Evolutionary conservation across 805 yeast genomes (phyloP), one percentile per base, ranked within the genome.

Genomic region (Zygosaccharomyces siamensis): DNA sequence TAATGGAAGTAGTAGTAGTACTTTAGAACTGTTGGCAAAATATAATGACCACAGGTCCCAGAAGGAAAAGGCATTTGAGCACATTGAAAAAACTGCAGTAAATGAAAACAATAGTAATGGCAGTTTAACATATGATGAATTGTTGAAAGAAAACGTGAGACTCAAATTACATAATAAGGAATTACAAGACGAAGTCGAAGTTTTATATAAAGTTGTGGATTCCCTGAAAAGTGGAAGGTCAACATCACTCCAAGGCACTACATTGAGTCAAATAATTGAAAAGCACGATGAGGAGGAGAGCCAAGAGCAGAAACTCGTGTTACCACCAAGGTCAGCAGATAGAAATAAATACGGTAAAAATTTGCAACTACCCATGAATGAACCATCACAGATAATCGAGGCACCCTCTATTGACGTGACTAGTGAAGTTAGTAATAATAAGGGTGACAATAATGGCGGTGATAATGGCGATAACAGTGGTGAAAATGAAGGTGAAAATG

Each of bases 281-380:
- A 31, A 38, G 26, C 32, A 42, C 14, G 39, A 45, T 18, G 40
- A 43, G 11, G 46, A 46, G 20, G 43, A 42, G 14, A 40, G 26
- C 7, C 21, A 31, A 16, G 41, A 45, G 44, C 56, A 48, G 37
- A 51, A 44, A 21, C 36, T 64, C 5, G 55, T 50, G 4, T 56
- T 65, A 14, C 76, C 76, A 7, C 71, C 73, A 28, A 61, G 76
- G 47, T 72, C 76, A 0, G 68, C 69, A 0, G 71, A 71, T 27
- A 66, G 75, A 45, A 53, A 52, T 36, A 54, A 46, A 18, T 54
- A 59, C 27, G 44, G 52, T 7, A 62, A 61, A 23, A 57, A 59
- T 40, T 32, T 54, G 35, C 42, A 44, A 18, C 48, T 56, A 16
- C 51, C 54, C 10, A 5, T 7, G n/a, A 36, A 11, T 14, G 28